phyloP scores from a whole-genome alignment of 805 yeast species.

The Pichia rugopelliculosa region DNA sequence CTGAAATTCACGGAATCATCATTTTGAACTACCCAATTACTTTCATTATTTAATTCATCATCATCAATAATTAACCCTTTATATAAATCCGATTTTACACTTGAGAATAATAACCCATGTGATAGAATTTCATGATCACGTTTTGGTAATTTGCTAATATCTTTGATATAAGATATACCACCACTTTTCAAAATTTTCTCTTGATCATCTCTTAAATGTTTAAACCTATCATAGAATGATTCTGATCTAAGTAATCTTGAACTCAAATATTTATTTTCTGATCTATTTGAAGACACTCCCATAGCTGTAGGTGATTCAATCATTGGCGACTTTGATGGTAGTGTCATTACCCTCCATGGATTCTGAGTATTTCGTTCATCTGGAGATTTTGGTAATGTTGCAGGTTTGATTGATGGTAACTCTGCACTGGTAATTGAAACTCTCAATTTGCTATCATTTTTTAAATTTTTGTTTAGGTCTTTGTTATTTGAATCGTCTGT shows the following conservation, averaged over 20 bases:
- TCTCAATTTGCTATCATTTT: not conserved
- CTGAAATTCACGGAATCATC: not conserved
- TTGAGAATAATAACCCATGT: constrained; percentile 15
- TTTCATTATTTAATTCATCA: not conserved
- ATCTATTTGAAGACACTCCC: not conserved
- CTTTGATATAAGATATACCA: constrained; percentile 20
- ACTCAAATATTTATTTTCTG: not conserved
- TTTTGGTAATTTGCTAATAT: constrained; percentile 7
- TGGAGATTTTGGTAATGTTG: not conserved
- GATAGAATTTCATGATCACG: constrained; percentile 3
- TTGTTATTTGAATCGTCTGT: not conserved
- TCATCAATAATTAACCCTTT: not conserved
- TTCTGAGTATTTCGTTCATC: not conserved
- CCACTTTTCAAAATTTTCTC: constrained; percentile 15
- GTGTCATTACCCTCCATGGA: not conserved
- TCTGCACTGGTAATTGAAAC: not conserved
- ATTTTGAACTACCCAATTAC: not conserved
- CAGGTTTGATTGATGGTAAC: not conserved
- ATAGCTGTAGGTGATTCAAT: not conserved
- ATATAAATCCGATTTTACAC: constrained; percentile 16
- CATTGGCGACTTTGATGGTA: not conserved
- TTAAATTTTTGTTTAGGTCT: not conserved
- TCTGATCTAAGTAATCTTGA: constrained; percentile 6
- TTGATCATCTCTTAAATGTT: constrained; percentile 12
- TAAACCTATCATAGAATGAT: constrained; percentile 15